A percentile compares a stretch with the other conserved stretches of the same genome.
Evolutionary conservation across 2,329 filamentous ascomycete genomes (phyloP).

Genomic region (Penicillium sumatraense): DNA sequence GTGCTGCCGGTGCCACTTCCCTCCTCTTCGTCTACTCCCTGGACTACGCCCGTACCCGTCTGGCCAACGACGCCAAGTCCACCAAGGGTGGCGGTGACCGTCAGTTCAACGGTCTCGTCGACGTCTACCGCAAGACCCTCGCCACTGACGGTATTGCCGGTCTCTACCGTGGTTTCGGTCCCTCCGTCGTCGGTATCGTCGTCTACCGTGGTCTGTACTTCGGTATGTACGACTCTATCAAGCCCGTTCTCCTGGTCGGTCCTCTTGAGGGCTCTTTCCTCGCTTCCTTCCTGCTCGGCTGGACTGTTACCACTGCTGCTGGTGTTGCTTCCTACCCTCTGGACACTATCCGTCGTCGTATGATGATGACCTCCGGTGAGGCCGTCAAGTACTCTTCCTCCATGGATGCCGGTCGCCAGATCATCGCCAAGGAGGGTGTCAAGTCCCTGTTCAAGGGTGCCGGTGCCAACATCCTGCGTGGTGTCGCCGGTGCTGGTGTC

Average conservation of each 20-base stretch:
- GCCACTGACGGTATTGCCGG: constrained; percentile 97
- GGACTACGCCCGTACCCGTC: constrained; percentile 99
- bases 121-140: constrained; percentile 99
- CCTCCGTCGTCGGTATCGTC: constrained; percentile 97
- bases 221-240: constrained; percentile 99
- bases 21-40: constrained; percentile 99
- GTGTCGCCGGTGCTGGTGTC: constrained; percentile 99
- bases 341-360: constrained; percentile 99
- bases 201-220: constrained; percentile 99
- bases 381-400: constrained; percentile 99
- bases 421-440: constrained; percentile 94
- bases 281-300: constrained; percentile 97
- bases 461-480: constrained; percentile 99
- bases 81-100: constrained; percentile 93
- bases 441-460: constrained; percentile 99
- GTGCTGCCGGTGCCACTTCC: constrained; percentile 99
- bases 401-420: constrained; percentile 93
- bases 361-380: constrained; percentile 98
- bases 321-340: constrained; percentile 99
- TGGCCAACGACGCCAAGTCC: constrained; percentile 99
- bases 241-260: constrained; percentile 95
- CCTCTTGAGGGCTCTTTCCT: constrained; percentile 97
- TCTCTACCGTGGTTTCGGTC: constrained; percentile 99
- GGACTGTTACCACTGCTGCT: constrained; percentile 99
- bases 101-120: constrained; percentile 99